These are phyloP conservation scores for Chaetomidium leptoderma DNA, from an alignment of 495 filamentous ascomycete genomes.

Conservation along the genomic window DNA sequence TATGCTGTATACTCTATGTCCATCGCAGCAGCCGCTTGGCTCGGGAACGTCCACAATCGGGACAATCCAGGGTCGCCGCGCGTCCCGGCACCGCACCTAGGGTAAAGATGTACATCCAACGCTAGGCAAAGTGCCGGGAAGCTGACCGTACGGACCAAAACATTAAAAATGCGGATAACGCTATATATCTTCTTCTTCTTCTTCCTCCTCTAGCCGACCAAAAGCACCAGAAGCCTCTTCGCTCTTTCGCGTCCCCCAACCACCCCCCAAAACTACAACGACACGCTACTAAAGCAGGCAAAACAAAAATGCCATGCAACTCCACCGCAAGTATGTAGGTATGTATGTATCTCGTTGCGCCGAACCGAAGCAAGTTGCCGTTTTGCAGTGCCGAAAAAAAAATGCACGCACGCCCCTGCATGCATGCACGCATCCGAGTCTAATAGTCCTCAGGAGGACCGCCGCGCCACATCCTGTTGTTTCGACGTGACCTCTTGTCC, in stretches of 20 bases:
- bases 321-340: too few relatives aligned
- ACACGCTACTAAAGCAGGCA: not conserved
- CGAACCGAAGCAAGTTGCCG: not conserved
- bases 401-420: too few relatives aligned
- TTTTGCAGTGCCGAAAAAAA: constrained; percentile 5
- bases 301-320: not conserved
- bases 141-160: not conserved
- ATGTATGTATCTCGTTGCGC: constrained; percentile 3
- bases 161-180: constrained; percentile 2
- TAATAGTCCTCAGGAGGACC: not conserved
- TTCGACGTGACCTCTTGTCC: not conserved
- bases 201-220: not conserved
- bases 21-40: too few relatives aligned
- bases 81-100: not conserved
- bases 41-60: too few relatives aligned
- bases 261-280: not conserved
- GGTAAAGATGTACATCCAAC: constrained; percentile 7
- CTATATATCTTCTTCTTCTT: too few relatives aligned
- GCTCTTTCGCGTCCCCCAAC: not conserved
- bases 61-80: not conserved
- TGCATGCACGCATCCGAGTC: constrained; percentile 2
- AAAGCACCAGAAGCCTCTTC: too few relatives aligned
- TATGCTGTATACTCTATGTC: too few relatives aligned
- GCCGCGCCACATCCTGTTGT: not conserved
- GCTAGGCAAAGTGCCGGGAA: not conserved